Evolutionary conservation across 257 asterid genomes (phyloP).

Genomic region (Solanum microdontum): DNA sequence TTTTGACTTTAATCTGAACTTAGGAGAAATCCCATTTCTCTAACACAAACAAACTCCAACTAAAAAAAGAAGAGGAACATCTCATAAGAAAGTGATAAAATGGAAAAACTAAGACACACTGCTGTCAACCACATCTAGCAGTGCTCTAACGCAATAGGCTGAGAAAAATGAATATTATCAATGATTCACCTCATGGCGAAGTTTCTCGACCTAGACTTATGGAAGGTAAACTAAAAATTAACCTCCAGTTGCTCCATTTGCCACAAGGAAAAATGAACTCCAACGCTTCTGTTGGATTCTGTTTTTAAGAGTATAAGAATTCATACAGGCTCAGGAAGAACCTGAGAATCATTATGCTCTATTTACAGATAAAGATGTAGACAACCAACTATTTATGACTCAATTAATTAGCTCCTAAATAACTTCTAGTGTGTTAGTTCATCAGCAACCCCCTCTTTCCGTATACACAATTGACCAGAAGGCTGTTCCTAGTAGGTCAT

Average conservation of each 20-base stretch:
- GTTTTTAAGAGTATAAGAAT: slow-evolving; percentile 14
- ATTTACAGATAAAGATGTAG: slow-evolving; percentile 18
- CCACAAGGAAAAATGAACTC: slow-evolving; percentile 42
- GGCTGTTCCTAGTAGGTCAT: slow-evolving; percentile 27
- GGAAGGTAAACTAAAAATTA: slow-evolving; percentile 22
- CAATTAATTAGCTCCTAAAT: slow-evolving; percentile 15
- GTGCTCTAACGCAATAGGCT: slow-evolving; percentile 28
- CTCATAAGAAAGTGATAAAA: neutral
- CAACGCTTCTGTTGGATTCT: slow-evolving; percentile 53
- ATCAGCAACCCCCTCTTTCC: slow-evolving; percentile 36
- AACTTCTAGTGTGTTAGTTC: slow-evolving; percentile 43
- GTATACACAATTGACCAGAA: slow-evolving; percentile 38
- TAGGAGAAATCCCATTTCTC: slow-evolving; percentile 13
- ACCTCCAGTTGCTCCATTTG: slow-evolving; percentile 39
- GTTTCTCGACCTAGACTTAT: slow-evolving; percentile 33
- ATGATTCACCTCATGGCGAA: slow-evolving; percentile 28
- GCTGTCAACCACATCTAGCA: slow-evolving; percentile 18
- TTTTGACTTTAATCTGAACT: neutral
- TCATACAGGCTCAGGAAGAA: slow-evolving; percentile 6
- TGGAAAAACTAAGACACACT: slow-evolving; percentile 6
- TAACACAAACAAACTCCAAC: neutral
- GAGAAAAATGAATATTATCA: slow-evolving; percentile 8
- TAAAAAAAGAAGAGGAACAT: neutral
- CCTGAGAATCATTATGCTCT: slow-evolving; percentile 19
- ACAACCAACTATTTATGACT: slow-evolving; percentile 7